Base-by-base conservation (phyloP, 2,329 filamentous ascomycete species). In the Verticillium alfalfae region DNA sequence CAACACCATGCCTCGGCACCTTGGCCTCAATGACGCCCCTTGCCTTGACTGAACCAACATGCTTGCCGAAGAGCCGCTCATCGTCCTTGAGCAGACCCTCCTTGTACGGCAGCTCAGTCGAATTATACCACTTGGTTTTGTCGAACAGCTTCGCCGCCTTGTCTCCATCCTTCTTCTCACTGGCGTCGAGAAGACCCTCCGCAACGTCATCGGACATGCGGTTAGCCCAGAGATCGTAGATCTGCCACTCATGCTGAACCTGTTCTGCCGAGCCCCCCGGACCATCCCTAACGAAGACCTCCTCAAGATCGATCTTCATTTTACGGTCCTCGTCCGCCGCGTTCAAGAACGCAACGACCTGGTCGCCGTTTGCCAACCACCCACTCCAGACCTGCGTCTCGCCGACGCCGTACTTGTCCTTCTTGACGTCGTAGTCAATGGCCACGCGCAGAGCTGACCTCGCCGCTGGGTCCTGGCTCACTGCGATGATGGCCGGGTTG, bases 401-500 rank as follows among this genome's bases (percentile, higher is more conserved):
- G 2, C 66, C 68, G n/a, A 72, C 67, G 34, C 62, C 66, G 37
- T 66, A 68, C 18, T 68, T 60, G 13, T 66, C 66, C 22, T 63
- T 61, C 36, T 57, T 57, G 34, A 57, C 56, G 18, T 39, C 38
- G 49, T 69, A 69, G 36, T 59, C 64, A 13, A 70, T 67, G n/a
- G 72, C 66, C 8, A 67, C 61, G 36, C 70, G 71, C 45, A 52
- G 45, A 8, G 45, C 45, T 18, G 45, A 52, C 45, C 18, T 26
- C 7, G 37, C 67, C 62, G 16, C 54, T 31, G 67, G 60, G 57
- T 76, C 74, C 63, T 77, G 75, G 54, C 71, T 76, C 34, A 77
- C 64, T 31, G 61, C 65, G 41, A 67, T 64, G 61, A 67, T 61
- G 41, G 57, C 64, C 26, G 56, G 59, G 61, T 67, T 67, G 52